Evolutionary conservation across 495 filamentous ascomycete species (phyloP), one percentile per base, ranked within the genome.

Genomic region (Aspergillus cavernicola): DNA sequence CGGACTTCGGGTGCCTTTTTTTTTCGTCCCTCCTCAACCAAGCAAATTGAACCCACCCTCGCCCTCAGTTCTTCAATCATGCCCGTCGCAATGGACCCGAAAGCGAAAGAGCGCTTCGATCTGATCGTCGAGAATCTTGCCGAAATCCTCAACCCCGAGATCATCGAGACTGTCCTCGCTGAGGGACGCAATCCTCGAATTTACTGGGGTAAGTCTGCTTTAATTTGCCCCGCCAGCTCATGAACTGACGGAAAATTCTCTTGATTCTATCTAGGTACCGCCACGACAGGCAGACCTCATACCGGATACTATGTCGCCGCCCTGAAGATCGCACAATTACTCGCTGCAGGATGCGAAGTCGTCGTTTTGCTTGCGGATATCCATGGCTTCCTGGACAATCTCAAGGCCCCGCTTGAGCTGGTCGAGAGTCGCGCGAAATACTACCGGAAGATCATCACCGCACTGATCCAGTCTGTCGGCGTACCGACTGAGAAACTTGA

Each of bases 321-420:
- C 0, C 19, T 96, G 55, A 97, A 97, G 70, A 84, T 97, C 60
- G 92, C 90, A 28, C 84, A 98, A 61, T 82, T 95, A 55, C 83
- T 98, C 3, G 77, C 77, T 28, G 91, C 93, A 19, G 91, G 88
- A 16, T 96, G 90, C 69, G 76, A 87, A 19, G 81, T 97, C 50
- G 84, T 80, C 33, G 77, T 96, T 40, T 83, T 96, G 9, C 82
- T 96, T 11, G 89, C 90, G 56, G 89, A 95, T 57, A 68, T 82
- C 7, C 77, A 80, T 55, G 75, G 55, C 15, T 79, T 78, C 64
- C 63, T 79, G 2, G 74, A 78, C 47, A 72, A 71, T 47, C 61
- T 76, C 33, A 70, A 73, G 46, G 71, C 72, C 29, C 71, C 69
- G 7, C 77, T 96, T 31, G 92, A 96, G 60, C 80, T 97, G n/a